Percentiles rank a stretch among this genome's conserved stretches.
These are phyloP conservation scores for Paraconiothyrium brasiliense DNA, from an alignment of 2,329 filamentous ascomycete genomes.

Conservation along the genomic window DNA sequence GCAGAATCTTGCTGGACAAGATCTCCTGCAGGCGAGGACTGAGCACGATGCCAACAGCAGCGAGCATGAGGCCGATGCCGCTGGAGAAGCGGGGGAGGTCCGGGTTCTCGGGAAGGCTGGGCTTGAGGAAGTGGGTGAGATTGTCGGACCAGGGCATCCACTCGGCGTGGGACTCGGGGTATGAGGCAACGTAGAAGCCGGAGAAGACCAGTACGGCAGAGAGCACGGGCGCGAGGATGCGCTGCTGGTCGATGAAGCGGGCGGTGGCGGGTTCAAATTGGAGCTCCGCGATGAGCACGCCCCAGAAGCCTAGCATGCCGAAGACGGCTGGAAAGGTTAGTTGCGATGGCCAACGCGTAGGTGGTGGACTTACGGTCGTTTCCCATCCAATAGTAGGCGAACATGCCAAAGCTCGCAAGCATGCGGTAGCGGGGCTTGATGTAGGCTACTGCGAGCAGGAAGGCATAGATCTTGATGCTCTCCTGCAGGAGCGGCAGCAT, in stretches of 20 bases:
- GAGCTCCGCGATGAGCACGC: slow-evolving; percentile 20
- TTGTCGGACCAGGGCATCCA: slow-evolving; percentile 19
- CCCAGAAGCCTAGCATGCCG: slow-evolving; percentile 20
- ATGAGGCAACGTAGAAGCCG: slow-evolving; percentile 18
- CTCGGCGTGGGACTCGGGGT: slow-evolving; percentile 18
- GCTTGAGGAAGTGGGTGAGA: slow-evolving; percentile 13
- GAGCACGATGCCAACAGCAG: slow-evolving; percentile 15
- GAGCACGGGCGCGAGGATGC: slow-evolving; percentile 13
- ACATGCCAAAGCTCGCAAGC: slow-evolving; percentile 16
- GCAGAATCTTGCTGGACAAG: slow-evolving; percentile 13
- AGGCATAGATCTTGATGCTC: slow-evolving; percentile 19
- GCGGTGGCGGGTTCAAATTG: slow-evolving; percentile 18
- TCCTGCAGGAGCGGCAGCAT: slow-evolving; percentile 21
- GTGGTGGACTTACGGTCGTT: slow-evolving; percentile 14
- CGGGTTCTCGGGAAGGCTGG: slow-evolving; percentile 16
- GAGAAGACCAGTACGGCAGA: slow-evolving; percentile 17
- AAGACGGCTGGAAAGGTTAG: slow-evolving; percentile 18
- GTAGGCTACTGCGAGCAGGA: slow-evolving; percentile 18
- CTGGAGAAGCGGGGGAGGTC: slow-evolving; percentile 18
- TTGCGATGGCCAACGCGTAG: background rate
- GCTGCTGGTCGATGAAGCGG: slow-evolving; percentile 17
- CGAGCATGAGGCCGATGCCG: slow-evolving; percentile 20
- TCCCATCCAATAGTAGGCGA: slow-evolving; percentile 16
- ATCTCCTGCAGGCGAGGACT: slow-evolving; percentile 16
- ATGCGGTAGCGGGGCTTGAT: slow-evolving; percentile 16